Evolutionary conservation across 2,329 filamentous ascomycete genomes (phyloP).

Genomic region (Hypoxylon sp.): DNA sequence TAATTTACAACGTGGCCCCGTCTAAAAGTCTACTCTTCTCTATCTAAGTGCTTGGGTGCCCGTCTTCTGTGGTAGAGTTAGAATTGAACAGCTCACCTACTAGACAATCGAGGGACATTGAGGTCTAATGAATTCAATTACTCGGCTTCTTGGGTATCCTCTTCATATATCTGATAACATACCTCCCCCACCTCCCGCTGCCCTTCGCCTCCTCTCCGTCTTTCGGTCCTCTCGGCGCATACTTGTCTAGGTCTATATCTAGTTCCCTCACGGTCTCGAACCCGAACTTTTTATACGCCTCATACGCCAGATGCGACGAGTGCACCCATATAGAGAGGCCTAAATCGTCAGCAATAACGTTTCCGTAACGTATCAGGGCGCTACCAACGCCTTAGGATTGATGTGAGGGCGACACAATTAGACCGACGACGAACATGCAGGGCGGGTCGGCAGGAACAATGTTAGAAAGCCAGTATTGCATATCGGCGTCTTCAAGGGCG

Average conservation of each 20-base stretch:
- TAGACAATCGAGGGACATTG: neutral
- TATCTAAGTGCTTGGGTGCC: too few species aligned
- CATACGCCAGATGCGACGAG: slow-evolving; percentile 44
- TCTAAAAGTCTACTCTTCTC: too few species aligned
- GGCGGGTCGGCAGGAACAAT: slow-evolving; percentile 29
- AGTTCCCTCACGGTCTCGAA: slow-evolving; percentile 36
- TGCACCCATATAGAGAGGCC: slow-evolving; percentile 40
- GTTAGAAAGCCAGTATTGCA: slow-evolving; percentile 37
- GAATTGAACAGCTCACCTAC: neutral
- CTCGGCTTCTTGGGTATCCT: slow-evolving; percentile 26
- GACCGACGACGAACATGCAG: slow-evolving; percentile 38
- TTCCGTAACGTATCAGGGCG: slow-evolving; percentile 37
- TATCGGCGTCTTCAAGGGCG: slow-evolving; percentile 39
- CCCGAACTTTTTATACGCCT: slow-evolving; percentile 37
- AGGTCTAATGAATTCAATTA: neutral
- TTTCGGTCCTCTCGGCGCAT: slow-evolving; percentile 37
- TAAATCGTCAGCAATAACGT: slow-evolving; percentile 33
- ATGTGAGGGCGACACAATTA: slow-evolving; percentile 33
- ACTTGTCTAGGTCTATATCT: slow-evolving; percentile 42
- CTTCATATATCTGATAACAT: slow-evolving; percentile 45
- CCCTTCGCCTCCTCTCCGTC: slow-evolving; percentile 31
- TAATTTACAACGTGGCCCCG: too few species aligned
- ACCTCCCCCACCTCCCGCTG: slow-evolving; percentile 35
- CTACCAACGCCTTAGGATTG: slow-evolving; percentile 38
- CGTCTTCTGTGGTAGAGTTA: neutral